Base-by-base conservation (phyloP, 371 early-diverging fungal genomes). In the Rhizomucor pusillus region DNA sequence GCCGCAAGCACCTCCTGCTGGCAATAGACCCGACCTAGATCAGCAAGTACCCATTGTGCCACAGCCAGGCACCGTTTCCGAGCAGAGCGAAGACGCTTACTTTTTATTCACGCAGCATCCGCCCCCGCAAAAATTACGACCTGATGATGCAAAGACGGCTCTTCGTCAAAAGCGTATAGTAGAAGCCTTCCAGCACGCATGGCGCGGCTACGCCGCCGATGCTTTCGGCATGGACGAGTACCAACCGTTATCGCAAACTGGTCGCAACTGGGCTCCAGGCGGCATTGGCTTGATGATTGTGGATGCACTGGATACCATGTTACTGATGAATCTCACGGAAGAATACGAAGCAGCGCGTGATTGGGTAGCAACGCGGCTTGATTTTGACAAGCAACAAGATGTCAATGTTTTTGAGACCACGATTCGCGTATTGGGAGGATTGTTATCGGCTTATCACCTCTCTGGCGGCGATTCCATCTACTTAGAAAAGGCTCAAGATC, bases 381-480 rank as follows among this genome's bases (percentile, higher is more conserved):
- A 81, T 33, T 89, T 88, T 60, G 76, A 88, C 56, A 79, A 85
- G 69, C 75, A 88, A 44, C 87, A 72, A 10, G 77, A 87, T 13
- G 91, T 94, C 14, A 89, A 86, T 54, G 77, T 95, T 20, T 98
- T 98, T 70, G 98, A 98, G 71, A 91, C 92, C 13, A 93, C 89
- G 0, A 98, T 98, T 50, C 87, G 98, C 1, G 83, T 94, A 0
- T 69, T 98, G 11, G 98, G 98, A 12, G 95, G 94, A 6, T 65
- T 96, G 14, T 62, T 96, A 22, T 84, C 89, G 25, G 90, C 92
- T 0, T 89, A 94, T 59, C 80, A 93, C 52, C 73, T 92, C 23
- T 80, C 87, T 0, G 81, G 80, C 18, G 71, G 83, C 10, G 90
- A 93, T 46, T 35, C 59, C 0, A 24, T 80, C 7, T 84, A 90